Evolutionary conservation across 192 early-diverging fungal genomes (phyloP).

Genomic region (Diversispora eburnea): DNA sequence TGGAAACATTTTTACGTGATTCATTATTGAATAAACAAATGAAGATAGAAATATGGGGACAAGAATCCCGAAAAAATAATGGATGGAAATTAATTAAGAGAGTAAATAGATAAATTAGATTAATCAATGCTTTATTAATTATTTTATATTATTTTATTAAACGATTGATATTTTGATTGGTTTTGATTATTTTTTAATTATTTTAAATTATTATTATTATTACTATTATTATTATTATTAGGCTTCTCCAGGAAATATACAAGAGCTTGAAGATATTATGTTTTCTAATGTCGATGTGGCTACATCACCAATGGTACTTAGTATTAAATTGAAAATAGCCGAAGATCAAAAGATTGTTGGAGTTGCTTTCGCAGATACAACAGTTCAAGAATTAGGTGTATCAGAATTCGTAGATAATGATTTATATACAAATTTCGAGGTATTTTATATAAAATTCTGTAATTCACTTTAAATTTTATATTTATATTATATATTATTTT

Average conservation of each 20-base stretch:
- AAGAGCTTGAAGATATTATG: conserved; percentile 86
- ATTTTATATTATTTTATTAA: too few species aligned
- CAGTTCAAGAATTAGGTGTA: conserved; percentile 73
- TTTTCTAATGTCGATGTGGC: conserved; percentile 72
- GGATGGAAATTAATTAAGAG: conserved; percentile 50
- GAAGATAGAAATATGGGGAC: conserved; percentile 82
- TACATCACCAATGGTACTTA: conserved; percentile 76
- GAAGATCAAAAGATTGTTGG: conserved; percentile 75
- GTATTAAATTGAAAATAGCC: conserved; percentile 56
- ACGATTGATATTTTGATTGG: neutral
- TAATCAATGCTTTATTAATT: too few species aligned
- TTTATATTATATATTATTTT: neutral
- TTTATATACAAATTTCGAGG: conserved; percentile 89
- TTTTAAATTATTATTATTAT: neutral
- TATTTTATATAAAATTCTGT: conserved; percentile 27
- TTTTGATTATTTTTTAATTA: neutral
- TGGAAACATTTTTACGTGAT: conserved; percentile 76
- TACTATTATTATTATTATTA: conserved; percentile 1
- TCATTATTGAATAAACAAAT: conserved; percentile 70
- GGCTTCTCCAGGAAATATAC: conserved; percentile 95
- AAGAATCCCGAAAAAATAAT: conserved; percentile 39
- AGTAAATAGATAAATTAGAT: conserved; percentile 13
- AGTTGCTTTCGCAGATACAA: conserved; percentile 85
- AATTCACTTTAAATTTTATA: neutral
- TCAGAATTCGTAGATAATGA: conserved; percentile 93